Percentiles rank a stretch among this genome's conserved stretches.
Evolutionary conservation across 2,329 filamentous ascomycete genomes (phyloP).

Genomic region (Domatiomyces globalis): DNA sequence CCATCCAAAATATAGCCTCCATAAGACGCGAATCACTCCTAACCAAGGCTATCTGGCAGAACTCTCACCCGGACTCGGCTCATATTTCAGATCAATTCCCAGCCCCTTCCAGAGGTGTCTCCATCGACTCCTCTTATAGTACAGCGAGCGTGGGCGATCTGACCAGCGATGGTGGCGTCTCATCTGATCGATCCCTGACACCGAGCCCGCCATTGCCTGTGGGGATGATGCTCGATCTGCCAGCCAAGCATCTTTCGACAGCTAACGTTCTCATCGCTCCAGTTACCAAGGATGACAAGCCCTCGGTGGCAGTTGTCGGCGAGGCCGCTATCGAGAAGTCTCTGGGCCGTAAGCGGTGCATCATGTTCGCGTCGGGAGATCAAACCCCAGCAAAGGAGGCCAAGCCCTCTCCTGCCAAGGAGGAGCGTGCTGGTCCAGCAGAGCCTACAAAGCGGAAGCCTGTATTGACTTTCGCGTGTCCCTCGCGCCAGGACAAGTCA

Average conservation of each 20-base stretch:
- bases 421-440: slow-evolving; percentile 17
- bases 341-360: slow-evolving; percentile 68
- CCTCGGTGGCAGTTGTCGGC: slow-evolving; percentile 23
- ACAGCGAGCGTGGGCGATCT: slow-evolving; percentile 69
- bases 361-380: slow-evolving; percentile 75
- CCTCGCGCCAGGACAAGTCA: slow-evolving; percentile 23
- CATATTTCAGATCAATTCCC: slow-evolving; percentile 15
- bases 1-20: slow-evolving; percentile 25
- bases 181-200: slow-evolving; percentile 71
- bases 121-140: slow-evolving; percentile 56
- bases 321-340: slow-evolving; percentile 49
- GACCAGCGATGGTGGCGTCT: slow-evolving; percentile 86
- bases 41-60: slow-evolving; percentile 64
- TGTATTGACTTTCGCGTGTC: slow-evolving; percentile 35
- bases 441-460: slow-evolving; percentile 30
- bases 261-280: slow-evolving; percentile 19
- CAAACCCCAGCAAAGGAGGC: slow-evolving; percentile 33
- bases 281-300: slow-evolving; percentile 18
- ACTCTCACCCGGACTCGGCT: slow-evolving; percentile 42
- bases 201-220: slow-evolving; percentile 72
- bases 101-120: slow-evolving; percentile 28
- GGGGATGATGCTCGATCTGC: slow-evolving; percentile 21
- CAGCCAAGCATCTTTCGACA: slow-evolving; percentile 11
- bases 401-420: slow-evolving; percentile 24
- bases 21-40: slow-evolving; percentile 65